Percentiles rank a stretch among this genome's conserved stretches.
Evolutionary conservation across 2,329 filamentous ascomycete species (phyloP).

Genomic region (Aspergillus sp.): DNA sequence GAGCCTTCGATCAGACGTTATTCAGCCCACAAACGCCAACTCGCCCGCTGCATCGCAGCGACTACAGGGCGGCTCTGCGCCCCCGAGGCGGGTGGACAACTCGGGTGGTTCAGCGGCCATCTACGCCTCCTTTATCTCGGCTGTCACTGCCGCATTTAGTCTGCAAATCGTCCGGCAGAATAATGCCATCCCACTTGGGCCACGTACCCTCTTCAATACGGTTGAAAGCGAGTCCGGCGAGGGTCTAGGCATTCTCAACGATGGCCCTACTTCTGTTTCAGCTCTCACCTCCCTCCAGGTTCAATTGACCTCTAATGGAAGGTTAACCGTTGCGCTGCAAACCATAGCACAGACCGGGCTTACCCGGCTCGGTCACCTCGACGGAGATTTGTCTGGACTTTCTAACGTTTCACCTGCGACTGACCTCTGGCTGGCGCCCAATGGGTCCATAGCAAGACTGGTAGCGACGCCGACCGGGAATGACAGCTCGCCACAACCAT

Average conservation of each 20-base stretch:
- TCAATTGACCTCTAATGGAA: conserved; percentile 42
- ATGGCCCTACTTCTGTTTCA: conserved; percentile 31
- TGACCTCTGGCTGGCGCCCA: conserved; percentile 48
- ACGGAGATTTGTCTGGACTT: conserved; percentile 23
- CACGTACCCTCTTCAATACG: conserved; percentile 45
- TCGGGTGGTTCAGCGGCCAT: conserved; percentile 40
- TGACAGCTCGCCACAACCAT: conserved; percentile 27
- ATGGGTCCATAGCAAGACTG: conserved; percentile 42
- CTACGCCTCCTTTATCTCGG: conserved; percentile 46
- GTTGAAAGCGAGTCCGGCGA: conserved; percentile 39
- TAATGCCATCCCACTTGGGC: conserved; percentile 45
- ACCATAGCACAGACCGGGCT: conserved; percentile 43
- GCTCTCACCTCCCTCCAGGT: conserved; percentile 43
- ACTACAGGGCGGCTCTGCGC: conserved; percentile 27
- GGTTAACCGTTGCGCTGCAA: conserved; percentile 42
- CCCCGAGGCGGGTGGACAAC: conserved; percentile 35
- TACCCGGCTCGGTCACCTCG: conserved; percentile 34
- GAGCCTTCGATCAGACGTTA: conserved; percentile 37
- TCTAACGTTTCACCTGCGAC: conserved; percentile 29
- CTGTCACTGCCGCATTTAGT: conserved; percentile 42
- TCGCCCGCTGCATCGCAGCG: conserved; percentile 29
- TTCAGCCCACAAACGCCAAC: conserved; percentile 26
- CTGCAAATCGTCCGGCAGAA: conserved; percentile 42
- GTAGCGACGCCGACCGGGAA: conserved; percentile 32
- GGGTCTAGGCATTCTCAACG: conserved; percentile 31